A percentile compares a stretch with the other conserved stretches of the same genome.
Conservation (phyloP, 2,329 filamentous ascomycete species). For the Aspergillus fumigatus region DNA sequence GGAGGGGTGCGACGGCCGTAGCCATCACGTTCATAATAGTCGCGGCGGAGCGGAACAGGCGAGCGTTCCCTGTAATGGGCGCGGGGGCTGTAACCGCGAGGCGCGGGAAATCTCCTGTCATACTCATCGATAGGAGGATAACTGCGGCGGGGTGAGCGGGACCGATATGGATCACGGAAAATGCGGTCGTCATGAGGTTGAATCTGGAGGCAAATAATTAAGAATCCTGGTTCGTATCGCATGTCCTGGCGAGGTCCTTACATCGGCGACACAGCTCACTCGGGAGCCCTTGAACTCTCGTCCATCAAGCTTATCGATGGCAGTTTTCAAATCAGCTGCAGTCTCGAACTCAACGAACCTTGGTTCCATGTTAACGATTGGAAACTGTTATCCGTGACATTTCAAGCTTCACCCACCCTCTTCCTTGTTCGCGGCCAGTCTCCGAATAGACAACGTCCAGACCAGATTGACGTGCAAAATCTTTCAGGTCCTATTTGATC, state of each 20-base stretch:
- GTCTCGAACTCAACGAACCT: constrained; percentile 99
- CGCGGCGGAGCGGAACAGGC: constrained; percentile 63
- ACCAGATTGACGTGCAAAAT: constrained; percentile 95
- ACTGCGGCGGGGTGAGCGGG: constrained; percentile 71
- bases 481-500: constrained; percentile 95
- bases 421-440: constrained; percentile 85
- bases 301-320: constrained; percentile 90
- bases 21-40: constrained; percentile 79
- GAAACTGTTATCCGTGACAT: constrained; percentile 13
- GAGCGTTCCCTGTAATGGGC: constrained; percentile 85
- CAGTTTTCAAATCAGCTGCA: constrained; percentile 78
- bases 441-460: constrained; percentile 98
- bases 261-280: constrained; percentile 83
- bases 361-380: constrained; percentile 23
- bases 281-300: constrained; percentile 87
- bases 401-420: constrained; percentile 63
- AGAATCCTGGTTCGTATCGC: constrained; percentile 19
- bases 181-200: constrained; percentile 66
- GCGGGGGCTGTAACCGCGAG: constrained; percentile 78
- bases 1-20: constrained; percentile 77
- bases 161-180: constrained; percentile 66
- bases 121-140: constrained; percentile 71
- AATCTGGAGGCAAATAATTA: constrained; percentile 49
- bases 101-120: constrained; percentile 73
- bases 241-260: constrained; percentile 46